These are phyloP conservation scores for Penicillium canariense DNA, from an alignment of 495 filamentous ascomycete species.

Conservation along the genomic window DNA sequence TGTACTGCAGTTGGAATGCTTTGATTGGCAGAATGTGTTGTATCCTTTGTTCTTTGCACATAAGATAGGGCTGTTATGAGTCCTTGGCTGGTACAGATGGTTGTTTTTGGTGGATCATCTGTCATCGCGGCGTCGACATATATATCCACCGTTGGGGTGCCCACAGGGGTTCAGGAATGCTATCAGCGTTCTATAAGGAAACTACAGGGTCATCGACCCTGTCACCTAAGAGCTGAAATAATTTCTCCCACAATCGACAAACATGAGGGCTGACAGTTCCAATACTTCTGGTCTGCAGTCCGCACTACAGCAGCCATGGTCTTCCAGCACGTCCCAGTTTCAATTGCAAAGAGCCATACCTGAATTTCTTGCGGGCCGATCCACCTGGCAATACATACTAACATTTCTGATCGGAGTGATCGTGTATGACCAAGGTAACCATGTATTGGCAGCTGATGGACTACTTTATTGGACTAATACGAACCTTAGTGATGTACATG, in stretches of 20 bases:
- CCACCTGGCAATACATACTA: slow-evolving; percentile 31
- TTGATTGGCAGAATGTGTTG: not conserved
- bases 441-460: too few relatives aligned
- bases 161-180: not conserved
- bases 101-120: too few relatives aligned
- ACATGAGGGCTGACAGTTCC: not conserved
- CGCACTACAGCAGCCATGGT: not conserved
- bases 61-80: too few relatives aligned
- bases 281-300: not conserved
- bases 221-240: too few relatives aligned
- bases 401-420: slow-evolving; percentile 25
- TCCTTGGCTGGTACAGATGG: too few relatives aligned
- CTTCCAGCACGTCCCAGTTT: not conserved
- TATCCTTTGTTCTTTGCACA: not conserved
- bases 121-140: too few relatives aligned
- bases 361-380: slow-evolving; percentile 8
- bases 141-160: too few relatives aligned
- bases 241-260: too few relatives aligned
- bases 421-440: slow-evolving; percentile 35
- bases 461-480: slow-evolving; percentile 10
- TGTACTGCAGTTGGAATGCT: too few relatives aligned
- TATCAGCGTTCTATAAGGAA: too few relatives aligned
- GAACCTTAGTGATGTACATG: slow-evolving; percentile 67
- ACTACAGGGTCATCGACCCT: too few relatives aligned
- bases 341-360: not conserved